Evolutionary conservation across 108 stramenopile species (phyloP), one percentile per base, ranked within the genome.

Genomic region (Fragilariopsis cylindrus): DNA sequence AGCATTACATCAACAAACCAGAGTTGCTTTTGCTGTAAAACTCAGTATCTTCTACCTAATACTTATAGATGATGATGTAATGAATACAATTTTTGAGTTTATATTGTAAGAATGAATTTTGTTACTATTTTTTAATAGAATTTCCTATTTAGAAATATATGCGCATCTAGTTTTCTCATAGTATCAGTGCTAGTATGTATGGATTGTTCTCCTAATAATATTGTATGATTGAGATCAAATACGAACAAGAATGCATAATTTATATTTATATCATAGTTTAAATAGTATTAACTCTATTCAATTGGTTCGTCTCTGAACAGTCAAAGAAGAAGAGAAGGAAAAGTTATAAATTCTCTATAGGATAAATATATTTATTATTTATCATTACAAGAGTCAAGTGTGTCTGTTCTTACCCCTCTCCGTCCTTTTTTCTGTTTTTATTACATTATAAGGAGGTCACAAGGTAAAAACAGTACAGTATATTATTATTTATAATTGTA

Each of bases 1-100:
- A 92, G 81, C 83, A 81, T 39, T 85, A 93, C 79, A 90, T 98
- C 41, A 94, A 94, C 82, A 85, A 97, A 76, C 99, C 99, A 39
- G 84, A 90, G 69, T 81, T 85, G 74, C 68, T 78, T 4, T 19
- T 81, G 53, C 70, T 85, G 74, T 85, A 78, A 75, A 30, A 21
- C 41, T 60, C 21, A 40, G 18, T 18, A 41, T 3, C n/a, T 60
- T 60, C 8, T 60, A 60, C 18, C 0, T 7, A 7, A n/a, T n/a
- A 60, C 16, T 60, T 4, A 60, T 30, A 30, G 30, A 30, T 30
- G 2, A 30, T 30, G 30, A 30, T 30, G 30, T 30, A 30, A 30
- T 30, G 30, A 30, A 30, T 30, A 30, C 30, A 30, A 30, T 30
- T 30, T 30, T 30, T 30, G 30, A 30, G 30, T 30, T 2, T 30